Conservation (phyloP, 2,329 filamentous ascomycete species). For the Penicillium sclerotigenum region DNA sequence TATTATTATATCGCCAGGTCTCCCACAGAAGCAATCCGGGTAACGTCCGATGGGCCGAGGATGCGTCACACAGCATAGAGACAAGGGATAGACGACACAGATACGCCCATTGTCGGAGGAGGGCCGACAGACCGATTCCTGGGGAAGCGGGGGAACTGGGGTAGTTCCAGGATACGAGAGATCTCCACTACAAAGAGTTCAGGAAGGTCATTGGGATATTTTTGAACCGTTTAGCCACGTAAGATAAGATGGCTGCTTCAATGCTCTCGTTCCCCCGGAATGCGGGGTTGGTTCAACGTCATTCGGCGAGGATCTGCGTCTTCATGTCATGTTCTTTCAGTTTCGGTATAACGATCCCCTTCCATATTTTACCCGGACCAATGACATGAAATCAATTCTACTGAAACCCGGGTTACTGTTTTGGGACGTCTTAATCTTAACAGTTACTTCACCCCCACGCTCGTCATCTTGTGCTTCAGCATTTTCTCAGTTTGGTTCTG, state of each 20-base stretch:
- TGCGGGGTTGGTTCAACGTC: not conserved
- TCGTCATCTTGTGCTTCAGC: not conserved
- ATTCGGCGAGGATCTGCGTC: not conserved
- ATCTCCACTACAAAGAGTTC: not conserved
- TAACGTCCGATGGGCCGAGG: slow-evolving; percentile 21
- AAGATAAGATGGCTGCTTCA: not conserved
- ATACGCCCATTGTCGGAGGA: slow-evolving; percentile 25
- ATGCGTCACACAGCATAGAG: slow-evolving; percentile 11
- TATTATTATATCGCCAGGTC: slow-evolving; percentile 11
- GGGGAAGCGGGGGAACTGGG: slow-evolving; percentile 18
- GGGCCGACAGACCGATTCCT: slow-evolving; percentile 22
- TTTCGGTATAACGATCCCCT: not conserved
- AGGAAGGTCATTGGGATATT: not conserved
- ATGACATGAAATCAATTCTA: not conserved
- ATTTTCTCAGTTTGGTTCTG: not conserved
- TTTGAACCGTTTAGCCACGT: not conserved
- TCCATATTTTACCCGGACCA: not conserved
- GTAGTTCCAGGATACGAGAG: slow-evolving; percentile 14
- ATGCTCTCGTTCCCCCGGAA: not conserved
- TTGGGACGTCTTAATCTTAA: slow-evolving; percentile 1
- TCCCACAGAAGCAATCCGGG: slow-evolving; percentile 1
- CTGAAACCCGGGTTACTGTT: not conserved
- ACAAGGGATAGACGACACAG: slow-evolving; percentile 1
- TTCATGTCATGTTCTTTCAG: not conserved
- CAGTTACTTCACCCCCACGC: slow-evolving; percentile 2